Percentiles rank a stretch among this genome's conserved stretches.
These are phyloP conservation scores for Dentipellis fragilis DNA, from an alignment of 768 basidiomycete genomes.

Conservation along the genomic window DNA sequence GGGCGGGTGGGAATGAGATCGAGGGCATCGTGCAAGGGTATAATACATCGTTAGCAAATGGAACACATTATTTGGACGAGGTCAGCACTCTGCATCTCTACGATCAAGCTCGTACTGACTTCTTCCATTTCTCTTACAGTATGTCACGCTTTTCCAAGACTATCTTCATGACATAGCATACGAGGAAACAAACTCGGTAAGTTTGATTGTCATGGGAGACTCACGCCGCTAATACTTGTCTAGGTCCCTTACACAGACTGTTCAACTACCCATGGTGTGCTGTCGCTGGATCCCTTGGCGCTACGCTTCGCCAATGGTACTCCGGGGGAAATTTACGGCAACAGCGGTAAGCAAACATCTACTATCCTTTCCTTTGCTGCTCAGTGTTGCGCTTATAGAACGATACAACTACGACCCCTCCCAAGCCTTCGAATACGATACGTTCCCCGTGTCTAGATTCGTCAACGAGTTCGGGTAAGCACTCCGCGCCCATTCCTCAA, in stretches of 20 bases:
- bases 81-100: constrained; percentile 17
- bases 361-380: not conserved
- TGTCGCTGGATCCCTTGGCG: constrained; percentile 47
- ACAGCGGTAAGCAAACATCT: constrained; percentile 27
- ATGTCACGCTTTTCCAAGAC: constrained; percentile 40
- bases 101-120: not conserved
- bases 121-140: constrained; percentile 21
- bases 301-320: constrained; percentile 42
- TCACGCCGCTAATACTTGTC: too few species aligned
- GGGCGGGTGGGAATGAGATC: constrained; percentile 55
- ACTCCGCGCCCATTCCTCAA: too few species aligned
- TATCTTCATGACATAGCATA: constrained; percentile 38
- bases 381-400: constrained; percentile 22
- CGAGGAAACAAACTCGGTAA: constrained; percentile 40
- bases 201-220: constrained; percentile 2
- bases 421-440: constrained; percentile 42
- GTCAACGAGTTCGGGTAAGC: constrained; percentile 50
- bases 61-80: constrained; percentile 39
- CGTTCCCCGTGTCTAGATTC: constrained; percentile 44
- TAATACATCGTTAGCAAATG: constrained; percentile 28
- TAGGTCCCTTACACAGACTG: constrained; percentile 52
- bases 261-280: constrained; percentile 45
- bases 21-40: constrained; percentile 39
- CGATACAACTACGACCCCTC: constrained; percentile 47
- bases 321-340: constrained; percentile 44